These are phyloP conservation scores for Diaporthe vexans DNA, from an alignment of 2,329 filamentous ascomycete genomes.

Conservation along the genomic window DNA sequence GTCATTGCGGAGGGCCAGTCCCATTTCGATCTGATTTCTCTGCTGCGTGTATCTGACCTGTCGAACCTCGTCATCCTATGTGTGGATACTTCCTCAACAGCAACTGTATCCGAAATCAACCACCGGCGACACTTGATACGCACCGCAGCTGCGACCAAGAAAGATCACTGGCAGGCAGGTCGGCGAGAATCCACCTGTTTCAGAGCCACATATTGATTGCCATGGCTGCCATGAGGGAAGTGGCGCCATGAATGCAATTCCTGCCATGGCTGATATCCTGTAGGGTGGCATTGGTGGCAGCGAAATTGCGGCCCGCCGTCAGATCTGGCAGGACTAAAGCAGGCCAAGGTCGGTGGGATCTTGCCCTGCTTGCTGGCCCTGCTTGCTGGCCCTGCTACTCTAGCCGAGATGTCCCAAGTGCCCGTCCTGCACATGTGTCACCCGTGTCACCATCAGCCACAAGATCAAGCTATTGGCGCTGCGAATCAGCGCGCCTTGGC, in stretches of 20 bases:
- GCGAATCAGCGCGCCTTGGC: constrained; percentile 22
- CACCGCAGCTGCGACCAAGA: not conserved
- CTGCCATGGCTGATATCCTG: not conserved
- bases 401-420: too few species aligned
- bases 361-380: not conserved
- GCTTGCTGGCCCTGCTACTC: not conserved
- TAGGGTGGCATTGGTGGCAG: not conserved
- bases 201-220: not conserved
- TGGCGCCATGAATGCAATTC: not conserved
- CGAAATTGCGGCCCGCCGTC: constrained; percentile 13
- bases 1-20: not conserved
- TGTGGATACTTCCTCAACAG: not conserved
- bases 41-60: not conserved
- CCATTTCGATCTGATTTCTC: not conserved
- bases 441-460: constrained; percentile 13
- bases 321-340: constrained; percentile 25
- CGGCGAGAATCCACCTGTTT: not conserved
- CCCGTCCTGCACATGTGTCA: not conserved
- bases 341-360: constrained; percentile 3
- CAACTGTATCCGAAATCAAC: not conserved
- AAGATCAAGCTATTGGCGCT: constrained; percentile 24
- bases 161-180: not conserved
- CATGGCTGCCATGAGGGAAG: not conserved
- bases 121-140: not conserved
- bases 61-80: not conserved